phyloP scores from a whole-genome alignment of 1,139 yeast species.

The Debaryomyces subglobosus region DNA sequence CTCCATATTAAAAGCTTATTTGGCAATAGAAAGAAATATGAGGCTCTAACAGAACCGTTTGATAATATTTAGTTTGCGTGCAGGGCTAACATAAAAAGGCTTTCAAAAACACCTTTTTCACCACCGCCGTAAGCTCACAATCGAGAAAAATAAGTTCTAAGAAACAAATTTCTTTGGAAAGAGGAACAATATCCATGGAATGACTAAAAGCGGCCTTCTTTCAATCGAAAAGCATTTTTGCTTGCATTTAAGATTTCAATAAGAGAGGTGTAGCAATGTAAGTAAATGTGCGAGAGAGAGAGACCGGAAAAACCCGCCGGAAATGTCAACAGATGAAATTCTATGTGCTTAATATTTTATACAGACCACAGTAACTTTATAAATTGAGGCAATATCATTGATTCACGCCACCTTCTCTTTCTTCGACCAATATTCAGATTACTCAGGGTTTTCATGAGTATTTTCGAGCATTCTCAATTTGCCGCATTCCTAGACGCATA shows the following conservation, averaged over 20 bases:
- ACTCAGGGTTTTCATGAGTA: background rate
- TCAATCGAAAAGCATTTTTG: background rate
- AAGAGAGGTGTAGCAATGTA: background rate
- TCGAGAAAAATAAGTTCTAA: background rate
- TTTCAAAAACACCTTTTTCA: no score
- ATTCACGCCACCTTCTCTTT: no score
- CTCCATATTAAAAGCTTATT: background rate
- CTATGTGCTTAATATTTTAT: no score
- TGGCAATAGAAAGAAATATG: background rate
- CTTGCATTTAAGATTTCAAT: background rate
- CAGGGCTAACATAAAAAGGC: no score
- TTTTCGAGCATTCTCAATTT: background rate
- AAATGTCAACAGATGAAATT: background rate
- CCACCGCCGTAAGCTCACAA: no score
- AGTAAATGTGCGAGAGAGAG: background rate
- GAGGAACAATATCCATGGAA: background rate
- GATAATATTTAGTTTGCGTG: background rate
- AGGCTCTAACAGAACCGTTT: background rate
- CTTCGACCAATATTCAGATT: background rate
- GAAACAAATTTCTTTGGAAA: background rate
- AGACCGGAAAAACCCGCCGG: background rate
- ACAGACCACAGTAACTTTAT: no score
- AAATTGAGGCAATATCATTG: no score
- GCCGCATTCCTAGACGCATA: background rate
- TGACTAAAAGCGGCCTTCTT: background rate